Conservation (phyloP, 192 early-diverging fungal genomes). For the Kickxella alabastrina region DNA sequence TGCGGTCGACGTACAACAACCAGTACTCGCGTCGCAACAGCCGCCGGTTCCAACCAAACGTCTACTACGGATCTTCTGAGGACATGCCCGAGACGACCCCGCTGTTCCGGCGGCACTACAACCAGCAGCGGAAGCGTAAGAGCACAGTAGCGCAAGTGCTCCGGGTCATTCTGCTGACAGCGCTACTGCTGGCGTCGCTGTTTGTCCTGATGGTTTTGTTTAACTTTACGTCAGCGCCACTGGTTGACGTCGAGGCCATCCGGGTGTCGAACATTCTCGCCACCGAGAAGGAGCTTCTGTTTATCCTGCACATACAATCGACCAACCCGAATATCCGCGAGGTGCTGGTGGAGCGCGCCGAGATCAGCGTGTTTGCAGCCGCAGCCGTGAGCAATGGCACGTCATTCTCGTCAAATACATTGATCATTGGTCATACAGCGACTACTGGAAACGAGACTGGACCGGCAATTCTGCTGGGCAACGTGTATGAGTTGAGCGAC, state of each 20-base stretch:
- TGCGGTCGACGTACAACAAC: constrained; percentile 40
- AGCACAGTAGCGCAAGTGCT: constrained; percentile 17
- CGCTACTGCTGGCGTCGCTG: constrained; percentile 25
- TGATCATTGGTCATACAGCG: no score
- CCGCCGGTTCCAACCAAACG: constrained; percentile 34
- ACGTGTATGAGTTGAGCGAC: constrained; percentile 45
- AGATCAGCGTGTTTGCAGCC: constrained; percentile 65
- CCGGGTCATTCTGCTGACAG: constrained; percentile 16
- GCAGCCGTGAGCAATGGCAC: constrained; percentile 31
- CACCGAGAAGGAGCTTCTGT: constrained; percentile 65
- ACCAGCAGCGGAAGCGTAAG: constrained; percentile 36
- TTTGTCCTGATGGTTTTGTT: constrained; percentile 44
- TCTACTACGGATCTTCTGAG: constrained; percentile 49
- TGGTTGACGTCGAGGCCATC: constrained; percentile 48
- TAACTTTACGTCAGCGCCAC: constrained; percentile 49
- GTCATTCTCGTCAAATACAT: neutral
- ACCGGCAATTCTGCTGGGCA: constrained; percentile 46
- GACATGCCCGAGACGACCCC: constrained; percentile 49
- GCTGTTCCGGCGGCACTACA: constrained; percentile 41
- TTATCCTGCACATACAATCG: constrained; percentile 58
- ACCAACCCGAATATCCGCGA: constrained; percentile 59
- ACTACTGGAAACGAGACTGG: constrained; percentile 24
- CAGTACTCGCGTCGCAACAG: constrained; percentile 49
- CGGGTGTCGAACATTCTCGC: constrained; percentile 58
- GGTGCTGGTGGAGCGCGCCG: constrained; percentile 53